phyloP scores from a whole-genome alignment of 2,329 filamentous ascomycete species.

The Lecanicillium sp. region DNA sequence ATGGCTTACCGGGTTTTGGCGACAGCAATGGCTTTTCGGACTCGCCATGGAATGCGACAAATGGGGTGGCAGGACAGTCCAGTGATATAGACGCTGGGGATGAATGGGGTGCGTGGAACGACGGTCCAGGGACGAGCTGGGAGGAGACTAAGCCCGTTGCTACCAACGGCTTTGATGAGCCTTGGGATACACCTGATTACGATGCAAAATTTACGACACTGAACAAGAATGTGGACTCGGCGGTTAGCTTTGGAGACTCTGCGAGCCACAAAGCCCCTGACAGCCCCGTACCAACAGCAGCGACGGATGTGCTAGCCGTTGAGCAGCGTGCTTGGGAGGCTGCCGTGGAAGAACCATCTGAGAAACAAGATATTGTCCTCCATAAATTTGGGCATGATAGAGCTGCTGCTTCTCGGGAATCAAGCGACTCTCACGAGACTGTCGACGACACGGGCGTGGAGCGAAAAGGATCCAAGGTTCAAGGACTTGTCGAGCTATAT shows the following conservation, averaged over 20 bases:
- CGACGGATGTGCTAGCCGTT: not conserved
- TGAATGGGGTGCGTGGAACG: conserved; percentile 29
- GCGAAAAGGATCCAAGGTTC: conserved; percentile 35
- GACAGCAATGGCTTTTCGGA: too few relatives aligned
- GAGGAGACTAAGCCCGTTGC: too few relatives aligned
- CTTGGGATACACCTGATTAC: conserved; percentile 5
- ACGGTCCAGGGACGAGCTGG: conserved; percentile 9
- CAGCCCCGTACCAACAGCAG: not conserved
- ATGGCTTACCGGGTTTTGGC: conserved; percentile 8
- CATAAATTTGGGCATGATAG: too few relatives aligned
- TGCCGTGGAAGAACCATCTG: not conserved
- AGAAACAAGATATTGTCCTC: too few relatives aligned
- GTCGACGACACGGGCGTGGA: conserved; percentile 8
- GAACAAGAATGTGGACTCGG: conserved; percentile 21
- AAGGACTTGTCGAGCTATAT: conserved; percentile 41
- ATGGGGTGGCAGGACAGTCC: not conserved
- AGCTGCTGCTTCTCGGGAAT: too few relatives aligned
- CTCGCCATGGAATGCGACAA: too few relatives aligned
- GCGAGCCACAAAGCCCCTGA: not conserved
- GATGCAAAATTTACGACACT: not conserved
- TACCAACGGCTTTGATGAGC: too few relatives aligned
- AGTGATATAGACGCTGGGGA: conserved; percentile 19
- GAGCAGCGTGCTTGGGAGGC: conserved; percentile 3
- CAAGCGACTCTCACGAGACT: conserved; percentile 6
- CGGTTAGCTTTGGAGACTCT: conserved; percentile 18